These are phyloP conservation scores for Blastomyces silverae DNA, from an alignment of 2,329 filamentous ascomycete species.

Conservation along the genomic window DNA sequence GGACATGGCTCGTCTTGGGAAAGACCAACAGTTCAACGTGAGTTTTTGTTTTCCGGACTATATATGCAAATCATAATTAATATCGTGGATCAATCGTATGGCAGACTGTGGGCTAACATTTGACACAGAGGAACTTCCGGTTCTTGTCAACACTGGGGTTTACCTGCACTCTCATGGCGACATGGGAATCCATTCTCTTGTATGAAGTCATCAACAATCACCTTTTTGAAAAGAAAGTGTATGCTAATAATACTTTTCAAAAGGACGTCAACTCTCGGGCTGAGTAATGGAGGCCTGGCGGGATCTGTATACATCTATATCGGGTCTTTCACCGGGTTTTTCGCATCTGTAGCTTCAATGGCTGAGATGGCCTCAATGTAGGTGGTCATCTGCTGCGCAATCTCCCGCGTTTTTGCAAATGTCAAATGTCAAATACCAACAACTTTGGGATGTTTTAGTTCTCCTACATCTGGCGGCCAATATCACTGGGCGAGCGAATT, in stretches of 20 bases:
- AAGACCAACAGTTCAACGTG: conserved; percentile 45
- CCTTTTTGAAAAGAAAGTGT: neutral
- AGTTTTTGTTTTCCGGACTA: conserved; percentile 11
- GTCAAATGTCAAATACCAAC: neutral
- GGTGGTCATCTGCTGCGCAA: conserved; percentile 5
- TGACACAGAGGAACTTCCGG: conserved; percentile 35
- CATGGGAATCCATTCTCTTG: conserved; percentile 38
- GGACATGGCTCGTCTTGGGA: conserved; percentile 48
- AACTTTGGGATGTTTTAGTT: conserved; percentile 33
- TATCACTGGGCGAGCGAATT: conserved; percentile 40
- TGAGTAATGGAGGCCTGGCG: conserved; percentile 32
- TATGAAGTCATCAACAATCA: conserved; percentile 19
- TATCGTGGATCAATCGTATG: neutral
- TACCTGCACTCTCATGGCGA: conserved; percentile 37
- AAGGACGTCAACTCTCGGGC: conserved; percentile 20
- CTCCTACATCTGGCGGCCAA: conserved; percentile 39
- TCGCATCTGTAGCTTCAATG: conserved; percentile 31
- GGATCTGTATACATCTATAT: conserved; percentile 31
- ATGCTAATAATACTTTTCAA: conserved; percentile 13
- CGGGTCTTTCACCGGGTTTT: conserved; percentile 28
- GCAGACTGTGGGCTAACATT: neutral
- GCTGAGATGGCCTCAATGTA: conserved; percentile 39
- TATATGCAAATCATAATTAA: neutral
- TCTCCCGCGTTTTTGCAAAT: neutral
- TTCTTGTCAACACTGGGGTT: conserved; percentile 39